These are phyloP conservation scores for Xylariaceae sp. DNA, from an alignment of 2,329 filamentous ascomycete species.

Conservation along the genomic window DNA sequence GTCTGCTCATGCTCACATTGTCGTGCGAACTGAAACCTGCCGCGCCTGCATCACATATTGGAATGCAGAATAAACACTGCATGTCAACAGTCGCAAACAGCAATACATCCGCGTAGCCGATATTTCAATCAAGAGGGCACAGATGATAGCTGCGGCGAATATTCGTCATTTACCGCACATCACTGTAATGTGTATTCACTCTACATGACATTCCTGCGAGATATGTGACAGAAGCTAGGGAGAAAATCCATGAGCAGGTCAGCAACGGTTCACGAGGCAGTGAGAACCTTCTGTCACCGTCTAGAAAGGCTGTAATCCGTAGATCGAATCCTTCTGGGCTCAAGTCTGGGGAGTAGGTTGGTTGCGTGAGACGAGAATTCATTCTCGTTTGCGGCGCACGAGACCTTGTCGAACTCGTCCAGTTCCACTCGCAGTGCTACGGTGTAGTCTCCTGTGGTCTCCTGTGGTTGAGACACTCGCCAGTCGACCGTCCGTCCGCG, in stretches of 20 bases:
- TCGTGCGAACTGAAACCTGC: constrained; percentile 12
- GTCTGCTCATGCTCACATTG: constrained; percentile 8
- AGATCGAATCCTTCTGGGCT: constrained; percentile 5
- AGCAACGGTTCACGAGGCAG: neutral
- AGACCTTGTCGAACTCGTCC: neutral
- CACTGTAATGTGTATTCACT: no score
- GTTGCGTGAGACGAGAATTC: constrained; percentile 5
- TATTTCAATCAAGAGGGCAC: no score
- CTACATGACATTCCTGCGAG: no score
- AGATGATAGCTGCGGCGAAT: no score
- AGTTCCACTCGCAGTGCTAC: constrained; percentile 11
- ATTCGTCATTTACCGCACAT: no score
- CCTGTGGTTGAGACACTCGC: neutral
- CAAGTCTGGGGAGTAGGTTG: neutral
- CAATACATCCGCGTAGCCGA: no score
- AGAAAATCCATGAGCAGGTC: neutral
- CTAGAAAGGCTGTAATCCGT: constrained; percentile 2
- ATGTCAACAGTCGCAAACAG: no score
- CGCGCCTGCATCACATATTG: neutral
- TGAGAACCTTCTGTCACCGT: constrained; percentile 6
- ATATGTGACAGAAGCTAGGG: no score
- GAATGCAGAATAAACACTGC: no score
- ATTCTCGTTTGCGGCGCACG: constrained; percentile 1
- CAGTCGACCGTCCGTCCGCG: neutral
- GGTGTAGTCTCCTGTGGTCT: neutral